These are phyloP conservation scores for Apiospora pterosperma DNA, from an alignment of 2,329 filamentous ascomycete genomes.

Conservation along the genomic window DNA sequence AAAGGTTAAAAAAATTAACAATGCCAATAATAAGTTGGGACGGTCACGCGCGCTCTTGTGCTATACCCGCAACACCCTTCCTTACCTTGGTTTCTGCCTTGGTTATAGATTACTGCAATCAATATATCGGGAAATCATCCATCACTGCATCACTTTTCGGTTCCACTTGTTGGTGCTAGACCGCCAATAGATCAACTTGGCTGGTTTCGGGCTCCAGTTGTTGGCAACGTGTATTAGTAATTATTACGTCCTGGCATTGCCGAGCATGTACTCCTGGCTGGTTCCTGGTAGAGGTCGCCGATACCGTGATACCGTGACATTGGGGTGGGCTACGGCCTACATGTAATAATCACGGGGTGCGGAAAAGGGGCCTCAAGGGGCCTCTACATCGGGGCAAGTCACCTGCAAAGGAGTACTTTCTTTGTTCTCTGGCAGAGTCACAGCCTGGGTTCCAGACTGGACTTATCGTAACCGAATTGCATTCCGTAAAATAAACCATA, in stretches of 20 bases:
- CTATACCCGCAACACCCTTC: no score
- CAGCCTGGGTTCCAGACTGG: not conserved
- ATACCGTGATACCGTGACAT: not conserved
- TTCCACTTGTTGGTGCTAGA: not conserved
- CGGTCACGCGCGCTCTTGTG: no score
- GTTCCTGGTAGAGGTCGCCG: not conserved
- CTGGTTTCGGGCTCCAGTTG: not conserved
- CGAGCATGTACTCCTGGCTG: not conserved
- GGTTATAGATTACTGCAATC: no score
- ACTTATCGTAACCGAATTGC: not conserved
- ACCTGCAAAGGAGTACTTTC: not conserved
- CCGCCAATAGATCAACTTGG: conserved; percentile 2
- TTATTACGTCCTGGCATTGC: not conserved
- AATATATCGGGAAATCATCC: not conserved
- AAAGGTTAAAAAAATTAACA: no score
- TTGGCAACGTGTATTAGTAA: no score
- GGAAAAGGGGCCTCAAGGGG: not conserved
- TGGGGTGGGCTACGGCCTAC: not conserved
- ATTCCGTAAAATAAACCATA: not conserved
- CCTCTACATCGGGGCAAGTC: not conserved
- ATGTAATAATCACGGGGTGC: not conserved
- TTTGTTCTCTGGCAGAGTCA: not conserved
- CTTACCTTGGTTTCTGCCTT: no score
- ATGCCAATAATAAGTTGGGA: no score
- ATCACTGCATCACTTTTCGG: not conserved